Evolutionary conservation across 257 asterid genomes (phyloP).

Genomic region (Penstemon davidsonii): DNA sequence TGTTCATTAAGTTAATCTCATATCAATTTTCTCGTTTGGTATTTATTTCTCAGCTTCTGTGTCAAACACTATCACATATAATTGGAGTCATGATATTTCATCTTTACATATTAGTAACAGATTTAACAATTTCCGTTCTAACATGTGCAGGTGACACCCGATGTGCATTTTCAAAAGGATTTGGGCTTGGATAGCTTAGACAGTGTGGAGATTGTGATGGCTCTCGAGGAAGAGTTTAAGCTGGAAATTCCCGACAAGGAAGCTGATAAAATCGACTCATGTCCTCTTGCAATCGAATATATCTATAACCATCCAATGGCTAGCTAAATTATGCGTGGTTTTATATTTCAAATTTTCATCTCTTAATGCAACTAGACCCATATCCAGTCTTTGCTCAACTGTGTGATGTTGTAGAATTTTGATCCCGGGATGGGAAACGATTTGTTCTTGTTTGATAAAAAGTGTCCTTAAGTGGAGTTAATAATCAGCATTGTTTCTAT

Average conservation of each 20-base stretch:
- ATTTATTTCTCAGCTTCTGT: not conserved
- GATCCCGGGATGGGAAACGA: slow-evolving; percentile 32
- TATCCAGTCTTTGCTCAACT: slow-evolving; percentile 29
- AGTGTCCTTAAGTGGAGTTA: slow-evolving; percentile 15
- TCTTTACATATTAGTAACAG: not conserved
- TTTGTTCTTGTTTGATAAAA: slow-evolving; percentile 21
- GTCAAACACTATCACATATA: slow-evolving; percentile 2
- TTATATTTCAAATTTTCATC: slow-evolving; percentile 18
- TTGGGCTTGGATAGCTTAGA: slow-evolving; percentile 89
- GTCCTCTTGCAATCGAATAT: slow-evolving; percentile 72
- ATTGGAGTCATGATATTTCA: not conserved
- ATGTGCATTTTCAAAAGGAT: slow-evolving; percentile 79
- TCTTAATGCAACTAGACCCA: slow-evolving; percentile 14
- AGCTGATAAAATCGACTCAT: slow-evolving; percentile 75
- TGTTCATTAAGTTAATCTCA: not conserved
- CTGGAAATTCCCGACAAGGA: slow-evolving; percentile 87
- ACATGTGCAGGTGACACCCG: slow-evolving; percentile 68
- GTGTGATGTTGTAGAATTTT: slow-evolving; percentile 30
- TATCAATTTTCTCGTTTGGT: not conserved
- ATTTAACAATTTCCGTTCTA: slow-evolving; percentile 17
- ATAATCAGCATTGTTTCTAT: not conserved
- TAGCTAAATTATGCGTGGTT: slow-evolving; percentile 38
- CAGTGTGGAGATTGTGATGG: slow-evolving; percentile 89
- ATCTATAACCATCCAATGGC: slow-evolving; percentile 73
- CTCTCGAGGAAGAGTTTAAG: slow-evolving; percentile 89